Conservation (phyloP, 1,139 yeast species). For the Arxiozyma telluris region DNA sequence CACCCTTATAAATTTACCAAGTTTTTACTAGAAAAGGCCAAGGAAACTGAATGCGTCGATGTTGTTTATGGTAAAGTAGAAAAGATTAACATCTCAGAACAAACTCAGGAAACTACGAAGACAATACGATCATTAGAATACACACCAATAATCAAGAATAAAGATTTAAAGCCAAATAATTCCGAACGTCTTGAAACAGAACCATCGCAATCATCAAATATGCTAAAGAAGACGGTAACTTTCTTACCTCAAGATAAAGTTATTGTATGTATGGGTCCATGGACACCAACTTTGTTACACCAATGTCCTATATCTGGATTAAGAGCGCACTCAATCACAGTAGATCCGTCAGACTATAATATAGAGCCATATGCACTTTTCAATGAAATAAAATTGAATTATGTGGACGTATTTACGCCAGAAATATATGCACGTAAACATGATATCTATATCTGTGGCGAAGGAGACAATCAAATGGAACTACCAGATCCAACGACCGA, state of each 20-base stretch:
- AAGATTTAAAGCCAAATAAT: too few relatives aligned
- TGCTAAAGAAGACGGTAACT: neutral
- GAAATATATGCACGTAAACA: slow-evolving; percentile 93
- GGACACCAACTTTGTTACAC: slow-evolving; percentile 85
- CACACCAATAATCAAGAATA: slow-evolving; percentile 40
- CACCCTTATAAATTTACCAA: slow-evolving; percentile 92
- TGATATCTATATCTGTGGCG: slow-evolving; percentile 96
- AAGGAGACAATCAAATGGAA: slow-evolving; percentile 83
- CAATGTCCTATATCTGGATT: slow-evolving; percentile 88
- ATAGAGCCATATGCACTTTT: slow-evolving; percentile 87
- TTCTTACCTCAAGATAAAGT: slow-evolving; percentile 42
- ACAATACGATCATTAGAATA: slow-evolving; percentile 29
- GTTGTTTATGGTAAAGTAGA: slow-evolving; percentile 76
- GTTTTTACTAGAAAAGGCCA: slow-evolving; percentile 67
- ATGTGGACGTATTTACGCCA: slow-evolving; percentile 67
- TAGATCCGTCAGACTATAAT: slow-evolving; percentile 49
- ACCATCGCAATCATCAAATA: neutral
- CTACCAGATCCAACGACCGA: slow-evolving; percentile 93
- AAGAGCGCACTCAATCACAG: slow-evolving; percentile 89
- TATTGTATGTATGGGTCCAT: slow-evolving; percentile 85
- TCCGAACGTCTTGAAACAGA: too few relatives aligned
- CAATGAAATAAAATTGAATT: slow-evolving; percentile 71
- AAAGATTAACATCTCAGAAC: slow-evolving; percentile 41
- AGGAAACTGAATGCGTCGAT: slow-evolving; percentile 78
- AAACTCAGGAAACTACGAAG: neutral